Percentiles rank a stretch among this genome's conserved stretches.
phyloP scores from a whole-genome alignment of 1,139 yeast species.

The Barnettozyma hawaiiensis region DNA sequence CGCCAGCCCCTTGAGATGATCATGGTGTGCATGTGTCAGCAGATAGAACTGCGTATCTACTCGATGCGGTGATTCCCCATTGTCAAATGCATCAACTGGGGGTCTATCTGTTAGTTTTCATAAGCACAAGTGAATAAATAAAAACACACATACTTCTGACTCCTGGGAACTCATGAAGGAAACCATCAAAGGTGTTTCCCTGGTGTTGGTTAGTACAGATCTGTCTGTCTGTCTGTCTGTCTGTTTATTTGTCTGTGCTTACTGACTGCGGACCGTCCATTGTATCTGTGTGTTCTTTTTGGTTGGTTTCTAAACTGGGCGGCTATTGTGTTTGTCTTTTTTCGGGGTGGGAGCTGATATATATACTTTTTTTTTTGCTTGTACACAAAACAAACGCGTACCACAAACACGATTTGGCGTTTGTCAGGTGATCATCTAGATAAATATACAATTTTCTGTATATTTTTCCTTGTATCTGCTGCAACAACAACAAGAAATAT shows the following conservation, averaged over 20 bases:
- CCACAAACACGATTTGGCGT: constrained; percentile 7
- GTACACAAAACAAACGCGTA: background rate
- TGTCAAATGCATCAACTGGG: constrained; percentile 38
- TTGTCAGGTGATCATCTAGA: constrained; percentile 12
- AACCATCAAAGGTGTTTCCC: constrained; percentile 30
- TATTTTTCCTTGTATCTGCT: too few species aligned
- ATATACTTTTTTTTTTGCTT: background rate
- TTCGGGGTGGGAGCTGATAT: too few species aligned
- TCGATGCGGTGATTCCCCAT: constrained; percentile 19
- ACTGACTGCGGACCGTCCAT: background rate
- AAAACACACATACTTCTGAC: constrained; percentile 24
- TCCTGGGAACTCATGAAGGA: constrained; percentile 30
- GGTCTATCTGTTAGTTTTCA: background rate
- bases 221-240: too few species aligned
- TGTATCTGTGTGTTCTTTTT: too few species aligned
- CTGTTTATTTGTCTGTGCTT: too few species aligned
- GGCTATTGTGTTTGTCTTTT: too few species aligned
- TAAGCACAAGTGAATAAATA: background rate
- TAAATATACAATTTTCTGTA: too few species aligned
- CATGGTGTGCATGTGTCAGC: constrained; percentile 53
- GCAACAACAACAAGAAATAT: background rate
- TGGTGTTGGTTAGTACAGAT: background rate
- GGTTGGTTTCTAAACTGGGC: too few species aligned
- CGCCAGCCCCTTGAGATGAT: constrained; percentile 49
- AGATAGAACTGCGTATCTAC: constrained; percentile 28